Base-by-base conservation (phyloP, 306 rosid genomes). In the Mimosa bimucronata region DNA sequence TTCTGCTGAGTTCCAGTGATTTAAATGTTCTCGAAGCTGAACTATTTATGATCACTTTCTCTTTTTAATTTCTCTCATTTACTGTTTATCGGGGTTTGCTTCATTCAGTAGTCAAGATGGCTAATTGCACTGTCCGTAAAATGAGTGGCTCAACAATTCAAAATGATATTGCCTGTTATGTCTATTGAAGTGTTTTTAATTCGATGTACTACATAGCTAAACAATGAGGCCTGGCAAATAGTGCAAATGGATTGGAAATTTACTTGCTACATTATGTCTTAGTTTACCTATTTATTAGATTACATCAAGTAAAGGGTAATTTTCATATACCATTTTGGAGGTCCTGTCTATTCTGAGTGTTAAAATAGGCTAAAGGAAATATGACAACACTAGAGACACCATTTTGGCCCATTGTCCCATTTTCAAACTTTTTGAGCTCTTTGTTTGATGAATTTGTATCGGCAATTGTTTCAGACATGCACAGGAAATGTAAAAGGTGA, bases 401-500 rank as follows among this genome's bases (percentile, higher is more conserved):
- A 15, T 34, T 53, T 40, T 30, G n/a, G 15, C 16, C 23, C 18
- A 70, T 67, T 70, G 13, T 34, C 41, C 28, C 11, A 8, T 46
- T 44, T 34, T 66, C 28, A 74, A 58, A 31, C 42, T 80, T 76
- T 23, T 44, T 50, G 65, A 76, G 58, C 48, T 75, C 21, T 38
- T 64, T 26, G 34, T 38, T 38, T 65, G 18, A 74, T 70, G 76
- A 55, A 71, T 34, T 25, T 7, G 34, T 76, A 77, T 85, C 64
- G 70, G 70, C 48, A 74, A 31, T 13, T n/a, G 66, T 85, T 73
- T 60, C 61, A 90, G 92, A 61, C 57, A 75, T 76, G 79, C 75
- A 13, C 62, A 77, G 83, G 73, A 77, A 80, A 73, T 79, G 88
- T 73, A 73, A 85, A 85, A 38, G 53, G 48, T 68, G 85, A 69